Conservation (phyloP, 305 asterid species). For the Plantago lanceolata region DNA sequence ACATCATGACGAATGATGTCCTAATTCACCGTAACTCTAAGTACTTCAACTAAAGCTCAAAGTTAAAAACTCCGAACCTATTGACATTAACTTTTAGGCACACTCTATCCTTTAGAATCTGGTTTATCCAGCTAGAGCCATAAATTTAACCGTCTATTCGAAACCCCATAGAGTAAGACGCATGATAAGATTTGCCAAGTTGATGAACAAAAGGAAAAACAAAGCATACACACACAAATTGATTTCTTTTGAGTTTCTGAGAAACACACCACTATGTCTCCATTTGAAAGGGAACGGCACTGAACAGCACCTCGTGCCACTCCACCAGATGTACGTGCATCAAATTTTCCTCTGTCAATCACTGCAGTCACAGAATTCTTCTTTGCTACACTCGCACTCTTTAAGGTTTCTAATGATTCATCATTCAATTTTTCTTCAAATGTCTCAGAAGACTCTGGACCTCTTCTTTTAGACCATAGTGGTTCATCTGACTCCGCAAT, state of each 20-base stretch:
- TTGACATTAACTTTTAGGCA: too few species aligned
- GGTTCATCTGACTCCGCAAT: constrained; percentile 77
- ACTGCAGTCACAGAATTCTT: constrained; percentile 48
- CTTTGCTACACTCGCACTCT: constrained; percentile 27
- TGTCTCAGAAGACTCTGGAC: constrained; percentile 37
- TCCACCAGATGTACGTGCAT: constrained; percentile 84
- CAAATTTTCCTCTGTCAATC: constrained; percentile 76
- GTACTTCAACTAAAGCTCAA: not conserved
- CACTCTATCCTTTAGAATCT: too few species aligned
- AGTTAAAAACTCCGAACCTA: not conserved
- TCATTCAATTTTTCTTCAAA: constrained; percentile 39
- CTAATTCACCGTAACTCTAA: not conserved
- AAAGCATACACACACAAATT: not conserved
- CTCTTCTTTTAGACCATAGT: constrained; percentile 81
- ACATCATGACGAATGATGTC: not conserved
- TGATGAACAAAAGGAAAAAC: not conserved
- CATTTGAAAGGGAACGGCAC: constrained; percentile 80
- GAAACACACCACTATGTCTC: constrained; percentile 95
- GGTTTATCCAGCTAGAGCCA: too few species aligned
- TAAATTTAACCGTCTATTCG: too few species aligned
- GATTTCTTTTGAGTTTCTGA: not conserved
- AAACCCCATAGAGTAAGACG: not conserved
- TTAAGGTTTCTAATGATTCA: constrained; percentile 40
- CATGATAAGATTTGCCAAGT: not conserved
- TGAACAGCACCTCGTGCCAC: constrained; percentile 85